Percentiles rank a stretch among this genome's conserved stretches.
phyloP scores from a whole-genome alignment of 345 rosid species.

The Ceriops tagal region DNA sequence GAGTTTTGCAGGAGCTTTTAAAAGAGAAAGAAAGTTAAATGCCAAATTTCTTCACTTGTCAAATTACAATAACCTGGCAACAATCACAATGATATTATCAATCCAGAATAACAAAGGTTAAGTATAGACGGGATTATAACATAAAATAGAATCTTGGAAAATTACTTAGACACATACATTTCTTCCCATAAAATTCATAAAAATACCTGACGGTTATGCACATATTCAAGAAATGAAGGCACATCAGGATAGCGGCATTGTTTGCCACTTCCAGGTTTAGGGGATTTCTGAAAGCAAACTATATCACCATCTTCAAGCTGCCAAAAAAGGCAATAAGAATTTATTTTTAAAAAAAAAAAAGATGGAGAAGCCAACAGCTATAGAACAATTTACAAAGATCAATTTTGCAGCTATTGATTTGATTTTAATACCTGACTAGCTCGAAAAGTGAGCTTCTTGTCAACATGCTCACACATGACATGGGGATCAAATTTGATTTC shows the following conservation, averaged over 20 bases:
- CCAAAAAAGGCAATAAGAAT: background rate
- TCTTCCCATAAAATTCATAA: background rate
- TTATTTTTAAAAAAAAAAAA: background rate
- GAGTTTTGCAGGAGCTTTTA: background rate
- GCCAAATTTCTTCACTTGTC: too few species aligned
- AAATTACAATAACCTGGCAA: background rate
- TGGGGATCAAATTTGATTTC: constrained; percentile 91
- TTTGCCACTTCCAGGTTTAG: constrained; percentile 46
- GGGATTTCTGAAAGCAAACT: constrained; percentile 80
- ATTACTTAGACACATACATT: background rate
- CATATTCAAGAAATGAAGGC: constrained; percentile 86
- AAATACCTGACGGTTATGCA: constrained; percentile 90
- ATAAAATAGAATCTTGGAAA: background rate
- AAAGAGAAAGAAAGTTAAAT: too few species aligned
- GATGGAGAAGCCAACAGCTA: background rate
- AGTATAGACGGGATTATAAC: background rate
- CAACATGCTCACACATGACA: constrained; percentile 91
- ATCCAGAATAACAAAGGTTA: background rate
- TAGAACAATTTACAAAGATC: background rate
- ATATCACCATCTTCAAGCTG: constrained; percentile 98
- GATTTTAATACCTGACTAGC: constrained; percentile 57
- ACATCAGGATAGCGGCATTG: constrained; percentile 68
- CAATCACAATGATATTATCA: background rate
- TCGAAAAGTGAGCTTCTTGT: constrained; percentile 63
- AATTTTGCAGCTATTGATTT: background rate